Base-by-base conservation (phyloP, 371 early-diverging fungal genomes). In the Apophysomyces sp. region DNA sequence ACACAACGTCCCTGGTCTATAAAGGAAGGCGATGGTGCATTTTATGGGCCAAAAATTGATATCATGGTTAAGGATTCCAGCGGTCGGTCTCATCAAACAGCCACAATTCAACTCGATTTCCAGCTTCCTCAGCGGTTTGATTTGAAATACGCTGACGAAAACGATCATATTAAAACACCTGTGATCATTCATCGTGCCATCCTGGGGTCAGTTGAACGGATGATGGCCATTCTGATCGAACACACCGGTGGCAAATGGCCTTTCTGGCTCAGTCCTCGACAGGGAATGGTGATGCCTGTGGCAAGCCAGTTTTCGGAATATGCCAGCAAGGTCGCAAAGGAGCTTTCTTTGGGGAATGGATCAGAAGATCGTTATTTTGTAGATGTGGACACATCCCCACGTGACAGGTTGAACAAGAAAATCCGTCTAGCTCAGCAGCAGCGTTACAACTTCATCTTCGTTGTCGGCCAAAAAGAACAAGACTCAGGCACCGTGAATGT, bases 1-100 rank as follows among this genome's bases (percentile, higher is more conserved):
- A 89, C 88, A 52, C 92, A 92, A 28, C 69, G 87, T 41, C 69
- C 82, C 8, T 99, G 98, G 97, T 84, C 85, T 40, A 55, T 99
- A 49, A 98, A 99, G 67, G 92, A 91, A 37, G 99, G 99, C 6
- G 99, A 99, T 80, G 99, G 99, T 30, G 99, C 99, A 4, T 99
- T 99, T 79, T 99, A 99, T 80, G 99, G 99, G 0, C 99, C 99
- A 60, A 99, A 99, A 84, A 98, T 99, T 69, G 99, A 99, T 81
- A 99, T 99, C 54, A 94, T 94, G 65, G 90, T 99, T 57, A 77
- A 88, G 41, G 99, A 99, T 72, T 99, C 99, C 3, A 84, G 96
- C 4, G 86, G 91, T 37, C 88, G 98, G 55, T 84, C 88, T 16
- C 95, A 93, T 68, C 99, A 99, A 77, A 99, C 99, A 61, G 99